Evolutionary conservation across 148 eudicot species (phyloP), one percentile per base, ranked within the genome.

Genomic region (Arctostaphylos glauca): DNA sequence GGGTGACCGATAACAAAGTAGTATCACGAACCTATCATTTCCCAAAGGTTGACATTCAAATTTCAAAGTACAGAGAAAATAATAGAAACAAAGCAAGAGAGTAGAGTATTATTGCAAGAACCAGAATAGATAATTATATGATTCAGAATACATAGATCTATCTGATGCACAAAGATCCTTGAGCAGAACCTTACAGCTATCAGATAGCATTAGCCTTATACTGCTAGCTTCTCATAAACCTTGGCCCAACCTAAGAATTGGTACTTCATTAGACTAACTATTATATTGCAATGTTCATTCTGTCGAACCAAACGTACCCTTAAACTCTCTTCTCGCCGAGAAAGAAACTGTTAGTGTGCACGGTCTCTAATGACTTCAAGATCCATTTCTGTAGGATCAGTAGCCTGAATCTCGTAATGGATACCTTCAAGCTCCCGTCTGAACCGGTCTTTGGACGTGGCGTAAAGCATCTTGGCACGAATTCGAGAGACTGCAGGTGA

Each of bases 321-420:
- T 18, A 10, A 77, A 4, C 21, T 59, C 43, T 56, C 52, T 43
- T 78, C 50, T 43, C 41, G 1, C 18, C 3, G 12, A 9, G 68
- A 41, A 59, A 59, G 41, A 60, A 79, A 13, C 5, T 48, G 8
- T 60, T n/a, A 90, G 79, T 81, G 83, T 5, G 92, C 93, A 2
- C 95, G 93, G 19, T 94, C 98, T 79, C 66, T 86, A 38, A 92
- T 81, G 72, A 94, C 95, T 52, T 94, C 92, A 66, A 92, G 92
- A 81, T 94, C 95, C 95, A 94, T 88, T 74, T 94, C 98, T 0
- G 98, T 83, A 14, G 93, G 93, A 59, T 94, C 98, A 15, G 98
- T 94, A 4, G 98, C 98, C 77, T 94, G 98, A 87, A 92, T 90
- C 87, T 92, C 95, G 52, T 92, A 94, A 84, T 94, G 94, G 54